Base-by-base conservation (phyloP, 306 rosid genomes). In the Lathyrus tuberosus region DNA sequence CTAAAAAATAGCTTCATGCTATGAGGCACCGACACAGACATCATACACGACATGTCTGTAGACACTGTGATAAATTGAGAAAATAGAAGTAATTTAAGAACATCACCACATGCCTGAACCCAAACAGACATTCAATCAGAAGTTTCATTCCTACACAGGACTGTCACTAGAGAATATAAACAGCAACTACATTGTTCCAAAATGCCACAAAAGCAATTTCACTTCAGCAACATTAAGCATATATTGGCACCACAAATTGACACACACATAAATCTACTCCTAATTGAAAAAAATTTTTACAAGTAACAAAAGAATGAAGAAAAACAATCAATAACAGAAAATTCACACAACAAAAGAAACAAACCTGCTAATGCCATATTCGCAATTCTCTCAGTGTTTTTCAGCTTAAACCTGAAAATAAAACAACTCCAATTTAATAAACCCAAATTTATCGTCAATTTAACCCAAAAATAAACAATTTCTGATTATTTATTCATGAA, bases 291-390 rank as follows among this genome's bases (percentile, higher is more conserved):
- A 7, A 40, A 46, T 22, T 1, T 1, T 22, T 22, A 22, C 24
- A 22, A 22, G 24, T 22, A 22, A 22, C 24, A 22, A 35, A 31
- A 71, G 11, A 12, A 16, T 10, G 3, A 53, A 53, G 6, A 15
- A 10, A 48, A 70, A 70, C 17, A 10, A 64, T 22, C 68, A 16
- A 44, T 5, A 22, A 15, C 31, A 43, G 11, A 31, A 63, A 17
- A 8, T 28, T 53, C 16, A 72, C 43, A 26, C 16, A 40, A 38
- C 2, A 69, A 77, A n/a, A 38, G 3, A 4, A 58, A 5, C 59
- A 30, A 56, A 91, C 97, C 97, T 65, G 90, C 85, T 80, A 91
- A 81, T 33, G 97, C 95, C 65, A 91, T 79, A 88, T 86, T 91
- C 43, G 90, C 95, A 68, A 91, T 26, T 44, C 87, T 90, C 81